phyloP scores from a whole-genome alignment of 192 early-diverging fungal genomes.

The Geranomyces michiganensis region DNA sequence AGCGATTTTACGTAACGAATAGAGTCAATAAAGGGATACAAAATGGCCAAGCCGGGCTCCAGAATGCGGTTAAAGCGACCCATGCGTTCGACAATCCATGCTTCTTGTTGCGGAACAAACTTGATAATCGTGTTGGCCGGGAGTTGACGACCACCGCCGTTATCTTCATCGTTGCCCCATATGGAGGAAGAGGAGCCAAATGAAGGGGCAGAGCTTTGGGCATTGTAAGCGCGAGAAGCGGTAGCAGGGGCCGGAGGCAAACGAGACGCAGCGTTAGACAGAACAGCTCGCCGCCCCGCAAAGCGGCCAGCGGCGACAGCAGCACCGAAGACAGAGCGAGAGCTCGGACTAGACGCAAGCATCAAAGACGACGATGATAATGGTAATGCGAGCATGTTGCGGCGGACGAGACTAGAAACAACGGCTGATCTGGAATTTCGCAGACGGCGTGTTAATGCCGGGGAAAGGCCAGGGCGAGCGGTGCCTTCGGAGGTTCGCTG shows the following conservation, averaged over 20 bases:
- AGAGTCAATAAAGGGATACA: constrained; percentile 85
- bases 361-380: background rate
- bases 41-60: constrained; percentile 87
- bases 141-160: background rate
- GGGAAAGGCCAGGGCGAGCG: no score
- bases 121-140: constrained; percentile 60
- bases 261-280: background rate
- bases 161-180: background rate
- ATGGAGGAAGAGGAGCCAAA: background rate
- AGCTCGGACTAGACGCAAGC: background rate
- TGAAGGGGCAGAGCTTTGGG: background rate
- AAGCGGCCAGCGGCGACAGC: background rate
- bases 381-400: no score
- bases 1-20: constrained; percentile 92
- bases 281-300: background rate
- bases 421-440: no score
- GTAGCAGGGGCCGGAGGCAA: background rate
- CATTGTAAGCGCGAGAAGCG: background rate
- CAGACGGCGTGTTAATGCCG: no score
- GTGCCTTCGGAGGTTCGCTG: no score
- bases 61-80: constrained; percentile 73
- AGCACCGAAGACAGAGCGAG: background rate
- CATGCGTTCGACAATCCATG: constrained; percentile 97
- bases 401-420: no score
- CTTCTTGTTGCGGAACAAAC: constrained; percentile 98